These are phyloP conservation scores for Neurospora sp. DNA, from an alignment of 495 filamentous ascomycete species.

Conservation along the genomic window DNA sequence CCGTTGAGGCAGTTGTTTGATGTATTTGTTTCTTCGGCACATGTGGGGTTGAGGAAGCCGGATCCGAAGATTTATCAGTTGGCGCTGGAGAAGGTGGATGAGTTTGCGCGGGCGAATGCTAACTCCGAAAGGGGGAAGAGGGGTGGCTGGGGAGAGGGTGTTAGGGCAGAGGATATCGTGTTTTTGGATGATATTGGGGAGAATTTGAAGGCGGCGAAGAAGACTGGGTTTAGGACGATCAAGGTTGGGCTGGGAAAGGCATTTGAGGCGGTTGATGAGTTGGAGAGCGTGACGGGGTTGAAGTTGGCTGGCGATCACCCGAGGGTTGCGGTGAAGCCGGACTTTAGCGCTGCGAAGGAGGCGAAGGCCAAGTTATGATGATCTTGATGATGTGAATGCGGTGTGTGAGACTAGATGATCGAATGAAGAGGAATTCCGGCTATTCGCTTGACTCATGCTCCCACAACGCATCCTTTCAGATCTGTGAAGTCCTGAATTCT, in stretches of 20 bases:
- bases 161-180: slow-evolving; percentile 59
- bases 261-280: slow-evolving; percentile 54
- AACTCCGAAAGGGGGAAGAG: slow-evolving; percentile 22
- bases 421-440: not conserved
- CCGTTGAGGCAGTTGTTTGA: slow-evolving; percentile 59
- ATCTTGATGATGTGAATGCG: not conserved
- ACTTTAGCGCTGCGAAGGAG: slow-evolving; percentile 10
- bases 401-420: not conserved
- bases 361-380: slow-evolving; percentile 29
- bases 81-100: slow-evolving; percentile 54
- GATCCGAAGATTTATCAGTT: slow-evolving; percentile 70
- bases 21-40: slow-evolving; percentile 72
- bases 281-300: slow-evolving; percentile 42
- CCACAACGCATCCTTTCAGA: not conserved
- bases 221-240: slow-evolving; percentile 68
- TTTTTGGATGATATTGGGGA: slow-evolving; percentile 96
- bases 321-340: slow-evolving; percentile 30
- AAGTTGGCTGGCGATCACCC: slow-evolving; percentile 36
- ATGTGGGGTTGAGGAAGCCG: slow-evolving; percentile 83
- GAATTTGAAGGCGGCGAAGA: slow-evolving; percentile 76
- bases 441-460: not conserved
- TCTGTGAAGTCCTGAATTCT: not conserved
- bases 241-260: slow-evolving; percentile 72
- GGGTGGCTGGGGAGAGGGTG: slow-evolving; percentile 39
- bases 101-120: slow-evolving; percentile 41